A percentile compares a stretch with the other conserved stretches of the same genome.
Conservation (phyloP, 2,329 filamentous ascomycete genomes). For the Mycosphaerella sp. region DNA sequence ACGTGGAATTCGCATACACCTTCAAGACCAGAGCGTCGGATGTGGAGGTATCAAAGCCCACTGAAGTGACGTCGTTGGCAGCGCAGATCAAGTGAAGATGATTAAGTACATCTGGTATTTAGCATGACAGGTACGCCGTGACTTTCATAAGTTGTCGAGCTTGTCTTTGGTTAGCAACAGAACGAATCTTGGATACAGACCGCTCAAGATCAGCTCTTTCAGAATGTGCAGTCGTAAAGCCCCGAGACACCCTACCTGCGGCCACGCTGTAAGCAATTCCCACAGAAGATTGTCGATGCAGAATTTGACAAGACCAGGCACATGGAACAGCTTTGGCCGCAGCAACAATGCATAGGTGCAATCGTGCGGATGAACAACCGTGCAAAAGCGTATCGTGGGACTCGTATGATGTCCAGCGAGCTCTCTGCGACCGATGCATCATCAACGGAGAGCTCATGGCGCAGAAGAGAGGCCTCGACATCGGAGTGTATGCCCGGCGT, state of each 20-base stretch:
- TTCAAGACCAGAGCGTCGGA: background rate
- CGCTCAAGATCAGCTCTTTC: background rate
- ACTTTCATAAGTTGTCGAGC: background rate
- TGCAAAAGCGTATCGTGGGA: slow-evolving; percentile 18
- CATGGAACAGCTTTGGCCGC: slow-evolving; percentile 22
- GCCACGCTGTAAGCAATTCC: background rate
- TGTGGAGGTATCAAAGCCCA: background rate
- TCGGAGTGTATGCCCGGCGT: slow-evolving; percentile 18
- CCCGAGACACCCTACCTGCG: background rate
- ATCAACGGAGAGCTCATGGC: slow-evolving; percentile 24
- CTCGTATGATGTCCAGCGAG: slow-evolving; percentile 20
- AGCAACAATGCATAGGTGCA: slow-evolving; percentile 15
- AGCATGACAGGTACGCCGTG: background rate
- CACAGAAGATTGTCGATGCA: too few relatives aligned
- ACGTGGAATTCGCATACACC: background rate
- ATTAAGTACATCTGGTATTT: background rate
- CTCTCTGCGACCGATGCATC: slow-evolving; percentile 27
- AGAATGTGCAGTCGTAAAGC: background rate
- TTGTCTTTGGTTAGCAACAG: background rate
- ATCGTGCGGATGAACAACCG: slow-evolving; percentile 1
- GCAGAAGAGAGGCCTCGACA: slow-evolving; percentile 23
- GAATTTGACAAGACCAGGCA: slow-evolving; percentile 11
- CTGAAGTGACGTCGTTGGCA: background rate
- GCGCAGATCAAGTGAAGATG: background rate
- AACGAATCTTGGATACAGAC: background rate